Percentiles rank a stretch among this genome's conserved stretches.
Evolutionary conservation across 371 early-diverging fungal genomes (phyloP).

Genomic region (Apophysomyces trapeziformis): DNA sequence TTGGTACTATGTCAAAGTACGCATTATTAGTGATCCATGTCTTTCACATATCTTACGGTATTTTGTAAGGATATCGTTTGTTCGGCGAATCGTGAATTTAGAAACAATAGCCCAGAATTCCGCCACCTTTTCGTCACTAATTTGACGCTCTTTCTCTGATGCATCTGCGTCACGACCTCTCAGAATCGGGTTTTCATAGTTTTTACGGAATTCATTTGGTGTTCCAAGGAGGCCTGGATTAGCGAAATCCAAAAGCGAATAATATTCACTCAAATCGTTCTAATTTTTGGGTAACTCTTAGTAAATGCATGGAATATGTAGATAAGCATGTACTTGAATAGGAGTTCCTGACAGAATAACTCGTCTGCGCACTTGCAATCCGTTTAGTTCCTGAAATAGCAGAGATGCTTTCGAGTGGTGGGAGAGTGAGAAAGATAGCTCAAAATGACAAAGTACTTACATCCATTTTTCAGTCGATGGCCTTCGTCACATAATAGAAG

Average conservation of each 20-base stretch:
- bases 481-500: constrained; percentile 98
- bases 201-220: constrained; percentile 86
- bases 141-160: constrained; percentile 76
- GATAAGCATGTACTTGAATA: constrained; percentile 70
- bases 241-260: constrained; percentile 91
- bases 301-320: neutral
- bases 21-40: neutral
- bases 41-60: constrained; percentile 67
- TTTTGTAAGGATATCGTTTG: constrained; percentile 93
- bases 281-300: constrained; percentile 19
- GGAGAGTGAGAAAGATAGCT: neutral
- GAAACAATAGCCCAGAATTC: constrained; percentile 88
- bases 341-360: constrained; percentile 98
- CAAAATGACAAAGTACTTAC: constrained; percentile 19
- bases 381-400: constrained; percentile 87
- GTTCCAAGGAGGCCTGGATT: constrained; percentile 96
- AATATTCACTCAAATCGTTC: constrained; percentile 97
- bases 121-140: constrained; percentile 84
- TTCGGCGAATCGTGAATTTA: constrained; percentile 94
- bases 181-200: constrained; percentile 91
- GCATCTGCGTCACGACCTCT: constrained; percentile 95
- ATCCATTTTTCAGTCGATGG: constrained; percentile 94
- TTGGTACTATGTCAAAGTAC: constrained; percentile 68
- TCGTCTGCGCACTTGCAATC: constrained; percentile 81
- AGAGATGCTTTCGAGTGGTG: constrained; percentile 59